Conservation (phyloP, 306 rosid species). For the Pterocarpus santalinus region DNA sequence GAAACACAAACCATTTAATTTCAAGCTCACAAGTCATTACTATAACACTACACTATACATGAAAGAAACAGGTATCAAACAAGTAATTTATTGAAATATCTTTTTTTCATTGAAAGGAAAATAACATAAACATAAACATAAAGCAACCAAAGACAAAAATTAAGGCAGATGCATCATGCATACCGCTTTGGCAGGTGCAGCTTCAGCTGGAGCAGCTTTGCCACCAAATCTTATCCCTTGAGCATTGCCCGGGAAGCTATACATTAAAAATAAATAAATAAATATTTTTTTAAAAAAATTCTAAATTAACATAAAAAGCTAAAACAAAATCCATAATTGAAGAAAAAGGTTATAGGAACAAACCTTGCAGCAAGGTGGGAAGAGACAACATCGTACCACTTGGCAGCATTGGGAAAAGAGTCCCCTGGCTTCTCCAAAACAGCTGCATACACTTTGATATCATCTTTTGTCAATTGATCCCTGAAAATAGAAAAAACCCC, state of each 20-base stretch:
- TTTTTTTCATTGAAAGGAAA: background rate
- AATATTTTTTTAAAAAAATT: background rate
- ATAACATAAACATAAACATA: background rate
- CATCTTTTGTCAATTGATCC: conserved; percentile 77
- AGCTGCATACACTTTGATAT: conserved; percentile 76
- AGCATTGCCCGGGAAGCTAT: conserved; percentile 82
- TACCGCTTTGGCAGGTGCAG: conserved; percentile 64
- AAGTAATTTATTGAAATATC: background rate
- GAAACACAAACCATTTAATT: background rate
- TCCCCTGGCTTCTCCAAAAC: conserved; percentile 66
- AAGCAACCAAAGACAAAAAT: background rate
- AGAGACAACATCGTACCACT: conserved; percentile 78
- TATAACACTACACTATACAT: background rate
- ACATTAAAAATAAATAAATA: conserved; percentile 9
- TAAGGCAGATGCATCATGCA: background rate
- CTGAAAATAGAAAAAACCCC: conserved; percentile 45
- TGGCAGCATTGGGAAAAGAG: conserved; percentile 63
- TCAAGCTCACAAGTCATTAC: background rate
- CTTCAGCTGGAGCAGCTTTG: conserved; percentile 55
- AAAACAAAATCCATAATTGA: background rate
- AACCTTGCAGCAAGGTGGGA: conserved; percentile 70
- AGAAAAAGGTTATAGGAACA: conserved; percentile 5
- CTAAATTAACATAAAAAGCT: background rate
- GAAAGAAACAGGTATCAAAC: background rate
- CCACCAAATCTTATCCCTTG: conserved; percentile 69